Evolutionary conservation across 192 early-diverging fungal genomes (phyloP).

Genomic region (Phlyctochytrium planicorne): DNA sequence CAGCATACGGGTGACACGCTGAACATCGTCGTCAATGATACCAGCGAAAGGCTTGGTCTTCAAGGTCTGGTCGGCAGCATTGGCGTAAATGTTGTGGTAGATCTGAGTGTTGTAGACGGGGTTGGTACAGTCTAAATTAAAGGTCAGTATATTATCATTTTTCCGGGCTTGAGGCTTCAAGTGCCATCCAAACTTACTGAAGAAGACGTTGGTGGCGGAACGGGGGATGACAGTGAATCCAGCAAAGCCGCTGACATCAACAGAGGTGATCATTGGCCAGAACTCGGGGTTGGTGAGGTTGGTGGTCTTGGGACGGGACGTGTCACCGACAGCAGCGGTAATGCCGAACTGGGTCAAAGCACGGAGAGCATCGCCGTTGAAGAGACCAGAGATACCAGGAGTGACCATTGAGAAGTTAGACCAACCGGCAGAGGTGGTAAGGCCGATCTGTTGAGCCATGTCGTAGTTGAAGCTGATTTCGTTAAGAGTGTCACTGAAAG

Average conservation of each 20-base stretch:
- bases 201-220: slow-evolving; percentile 37
- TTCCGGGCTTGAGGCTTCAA: no score
- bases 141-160: no score
- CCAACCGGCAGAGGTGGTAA: slow-evolving; percentile 9
- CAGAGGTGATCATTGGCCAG: slow-evolving; percentile 38
- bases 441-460: slow-evolving; percentile 34
- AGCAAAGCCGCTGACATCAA: slow-evolving; percentile 34
- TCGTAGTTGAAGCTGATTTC: slow-evolving; percentile 44
- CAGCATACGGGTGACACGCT: slow-evolving; percentile 11
- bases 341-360: slow-evolving; percentile 40
- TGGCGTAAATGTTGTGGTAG: slow-evolving; percentile 29
- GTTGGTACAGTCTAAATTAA: no score
- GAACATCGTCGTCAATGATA: slow-evolving; percentile 13
- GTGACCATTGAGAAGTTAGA: slow-evolving; percentile 40
- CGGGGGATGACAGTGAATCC: slow-evolving; percentile 45
- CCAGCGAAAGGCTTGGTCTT: no score
- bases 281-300: slow-evolving; percentile 19
- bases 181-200: no score
- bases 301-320: slow-evolving; percentile 23
- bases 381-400: slow-evolving; percentile 44
- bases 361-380: slow-evolving; percentile 40
- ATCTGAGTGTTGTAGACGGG: slow-evolving; percentile 16
- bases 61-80: not conserved
- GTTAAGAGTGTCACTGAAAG: slow-evolving; percentile 33
- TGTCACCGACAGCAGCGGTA: slow-evolving; percentile 34